Evolutionary conservation across 345 rosid genomes (phyloP).

Genomic region (Clausena lansium): DNA sequence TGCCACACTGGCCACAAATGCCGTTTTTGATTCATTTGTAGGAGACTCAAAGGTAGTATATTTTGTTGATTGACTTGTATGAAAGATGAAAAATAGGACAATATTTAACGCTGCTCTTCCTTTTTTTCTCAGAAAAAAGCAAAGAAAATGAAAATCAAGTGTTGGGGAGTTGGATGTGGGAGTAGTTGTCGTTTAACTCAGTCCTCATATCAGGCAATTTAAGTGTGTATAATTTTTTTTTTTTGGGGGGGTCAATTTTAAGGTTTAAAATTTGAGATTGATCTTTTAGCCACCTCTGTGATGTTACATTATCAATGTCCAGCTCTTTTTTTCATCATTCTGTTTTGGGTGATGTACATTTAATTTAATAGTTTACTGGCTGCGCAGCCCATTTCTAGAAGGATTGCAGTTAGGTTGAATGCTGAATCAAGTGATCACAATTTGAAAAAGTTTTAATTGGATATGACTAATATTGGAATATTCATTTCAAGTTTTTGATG

Average conservation of each 20-base stretch:
- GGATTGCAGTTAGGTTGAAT: neutral
- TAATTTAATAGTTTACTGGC: neutral
- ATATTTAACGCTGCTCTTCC: neutral
- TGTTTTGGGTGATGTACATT: neutral
- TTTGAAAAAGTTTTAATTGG: neutral
- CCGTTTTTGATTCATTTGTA: conserved; percentile 67
- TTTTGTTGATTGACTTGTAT: neutral
- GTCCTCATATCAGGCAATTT: neutral
- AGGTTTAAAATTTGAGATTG: neutral
- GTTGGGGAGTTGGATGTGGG: neutral
- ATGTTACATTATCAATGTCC: neutral
- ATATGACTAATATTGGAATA: neutral
- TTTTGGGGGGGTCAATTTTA: neutral
- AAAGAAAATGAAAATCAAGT: neutral
- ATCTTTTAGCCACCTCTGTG: neutral
- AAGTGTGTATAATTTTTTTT: neutral
- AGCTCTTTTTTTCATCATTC: neutral
- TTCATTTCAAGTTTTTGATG: neutral
- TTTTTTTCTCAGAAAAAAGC: neutral
- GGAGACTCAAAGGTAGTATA: conserved; percentile 84
- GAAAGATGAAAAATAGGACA: conserved; percentile 1
- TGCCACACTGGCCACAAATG: conserved; percentile 75
- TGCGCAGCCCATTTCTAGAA: neutral
- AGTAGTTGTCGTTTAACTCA: neutral
- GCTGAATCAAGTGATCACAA: neutral